Conservation (phyloP, 2,329 filamentous ascomycete species). For the Ceratocystis diversiconidia region DNA sequence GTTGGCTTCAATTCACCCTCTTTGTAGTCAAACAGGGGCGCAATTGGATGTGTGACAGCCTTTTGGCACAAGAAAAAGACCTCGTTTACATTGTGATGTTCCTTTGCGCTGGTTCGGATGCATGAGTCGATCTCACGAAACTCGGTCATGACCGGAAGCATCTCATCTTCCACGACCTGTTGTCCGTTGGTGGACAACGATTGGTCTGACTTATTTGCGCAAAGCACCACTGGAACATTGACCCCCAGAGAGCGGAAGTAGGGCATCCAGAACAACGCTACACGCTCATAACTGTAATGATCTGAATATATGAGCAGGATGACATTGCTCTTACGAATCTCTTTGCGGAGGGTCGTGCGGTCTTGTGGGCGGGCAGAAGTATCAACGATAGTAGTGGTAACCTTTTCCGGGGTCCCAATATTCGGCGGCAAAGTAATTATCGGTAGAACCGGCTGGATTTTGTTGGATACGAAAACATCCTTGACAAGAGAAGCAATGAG, state of each 20-base stretch:
- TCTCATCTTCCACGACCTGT: slow-evolving; percentile 88
- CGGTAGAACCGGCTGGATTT: slow-evolving; percentile 87
- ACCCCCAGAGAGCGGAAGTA: slow-evolving; percentile 97
- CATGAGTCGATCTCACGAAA: slow-evolving; percentile 98
- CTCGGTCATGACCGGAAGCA: slow-evolving; percentile 95
- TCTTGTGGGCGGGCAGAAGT: slow-evolving; percentile 92
- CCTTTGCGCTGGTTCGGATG: slow-evolving; percentile 81
- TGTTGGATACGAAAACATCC: slow-evolving; percentile 87
- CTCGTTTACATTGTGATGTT: slow-evolving; percentile 88
- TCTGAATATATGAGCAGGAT: slow-evolving; percentile 95
- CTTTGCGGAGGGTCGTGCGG: slow-evolving; percentile 74
- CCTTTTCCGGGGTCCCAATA: slow-evolving; percentile 86
- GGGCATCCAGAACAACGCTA: slow-evolving; percentile 96
- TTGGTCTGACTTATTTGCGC: slow-evolving; percentile 94
- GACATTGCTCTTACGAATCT: slow-evolving; percentile 92
- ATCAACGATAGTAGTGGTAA: slow-evolving; percentile 94
- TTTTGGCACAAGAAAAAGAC: slow-evolving; percentile 98
- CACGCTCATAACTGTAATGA: slow-evolving; percentile 96
- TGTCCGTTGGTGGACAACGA: slow-evolving; percentile 58
- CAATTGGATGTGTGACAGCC: slow-evolving; percentile 91
- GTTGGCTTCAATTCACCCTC: slow-evolving; percentile 77
- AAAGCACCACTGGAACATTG: slow-evolving; percentile 92
- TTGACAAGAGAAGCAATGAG: slow-evolving; percentile 93
- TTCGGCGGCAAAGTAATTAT: slow-evolving; percentile 90
- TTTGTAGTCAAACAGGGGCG: slow-evolving; percentile 92